Conservation (phyloP, 768 basidiomycete species). For the Suillus alpinus region DNA sequence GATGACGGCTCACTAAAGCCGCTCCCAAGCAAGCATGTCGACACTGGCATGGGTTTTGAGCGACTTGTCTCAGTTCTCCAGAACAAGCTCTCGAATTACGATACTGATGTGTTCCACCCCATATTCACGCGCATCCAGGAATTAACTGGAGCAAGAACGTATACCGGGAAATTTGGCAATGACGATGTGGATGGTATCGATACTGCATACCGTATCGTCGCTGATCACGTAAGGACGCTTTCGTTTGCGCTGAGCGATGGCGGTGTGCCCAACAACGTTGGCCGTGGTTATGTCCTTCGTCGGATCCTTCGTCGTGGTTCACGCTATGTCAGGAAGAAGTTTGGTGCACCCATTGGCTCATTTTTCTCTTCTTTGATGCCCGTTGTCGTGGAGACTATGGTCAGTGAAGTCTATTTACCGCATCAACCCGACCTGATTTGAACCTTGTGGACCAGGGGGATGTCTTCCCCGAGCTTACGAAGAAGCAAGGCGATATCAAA, state of each 20-base stretch:
- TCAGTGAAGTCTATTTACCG: conserved; percentile 30
- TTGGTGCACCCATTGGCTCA: conserved; percentile 86
- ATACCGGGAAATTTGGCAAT: conserved; percentile 88
- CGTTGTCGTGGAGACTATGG: conserved; percentile 86
- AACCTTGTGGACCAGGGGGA: conserved; percentile 51
- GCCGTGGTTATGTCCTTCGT: conserved; percentile 94
- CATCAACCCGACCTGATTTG: conserved; percentile 6
- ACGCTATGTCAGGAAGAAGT: conserved; percentile 94
- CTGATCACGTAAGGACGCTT: conserved; percentile 93
- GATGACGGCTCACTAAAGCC: conserved; percentile 74
- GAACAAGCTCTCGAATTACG: conserved; percentile 92
- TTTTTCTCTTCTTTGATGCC: conserved; percentile 95
- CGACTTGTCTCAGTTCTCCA: conserved; percentile 94
- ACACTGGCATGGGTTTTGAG: conserved; percentile 99
- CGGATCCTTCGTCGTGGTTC: conserved; percentile 91
- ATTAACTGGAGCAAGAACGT: conserved; percentile 84
- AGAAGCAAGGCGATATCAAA: conserved; percentile 77
- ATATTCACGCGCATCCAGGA: conserved; percentile 86
- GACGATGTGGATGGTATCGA: conserved; percentile 96
- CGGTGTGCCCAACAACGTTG: conserved; percentile 94
- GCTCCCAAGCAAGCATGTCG: conserved; percentile 92
- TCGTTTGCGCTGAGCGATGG: conserved; percentile 96
- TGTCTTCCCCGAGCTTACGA: conserved; percentile 91
- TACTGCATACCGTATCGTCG: conserved; percentile 95
- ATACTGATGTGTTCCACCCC: conserved; percentile 92